Evolutionary conservation across 805 yeast genomes (phyloP), one percentile per base, ranked within the genome.

Genomic region (Cyberlindnera petersonii): DNA sequence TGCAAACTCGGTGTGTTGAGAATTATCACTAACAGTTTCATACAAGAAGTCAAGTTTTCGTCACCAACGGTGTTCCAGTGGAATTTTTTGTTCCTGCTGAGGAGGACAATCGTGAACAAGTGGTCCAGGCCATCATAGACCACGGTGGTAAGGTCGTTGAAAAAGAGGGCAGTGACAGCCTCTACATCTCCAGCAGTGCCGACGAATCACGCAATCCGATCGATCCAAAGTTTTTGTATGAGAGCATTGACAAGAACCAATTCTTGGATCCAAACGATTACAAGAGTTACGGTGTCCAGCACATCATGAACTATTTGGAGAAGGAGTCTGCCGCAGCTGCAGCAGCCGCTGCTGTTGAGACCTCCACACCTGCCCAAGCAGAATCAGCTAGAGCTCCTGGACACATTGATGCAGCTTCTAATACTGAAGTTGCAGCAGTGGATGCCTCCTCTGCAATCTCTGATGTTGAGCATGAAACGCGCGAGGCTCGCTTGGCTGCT

Each of bases 211-310:
- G 49, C 14, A 43, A 45, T 21, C 46, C 40, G 2, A 39, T 45
- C 18, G 54, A 52, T 31, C 55, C 60, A 8, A 46, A 45, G 27
- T 48, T 53, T 16, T 38, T 56, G 15, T 42, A 17, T 11, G 57
- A 53, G 9, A 44, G 50, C 3, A 38, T 49, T 9, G 40, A 37
- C 10, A 40, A 41, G 33, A 48, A 42, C 20, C 35, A 34, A n/a
- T 23, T 48, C 8, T 33, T 32, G 21, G 43, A 45, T 9, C 15
- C 42, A 1, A 33, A 30, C 9, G 38, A 42, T 8, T 56, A 47
- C 42, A 53, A 46, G 33, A 24, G 33, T 9, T 28, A 29, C 15
- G 37, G 42, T 44, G 27, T 35, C 17, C 31, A 33, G 22, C 39
- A 37, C 24, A 26, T 42, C 11, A 37, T 42, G 36, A 35, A 37